phyloP scores from a whole-genome alignment of 2,329 filamentous ascomycete species.

The Alternaria metachromatica region DNA sequence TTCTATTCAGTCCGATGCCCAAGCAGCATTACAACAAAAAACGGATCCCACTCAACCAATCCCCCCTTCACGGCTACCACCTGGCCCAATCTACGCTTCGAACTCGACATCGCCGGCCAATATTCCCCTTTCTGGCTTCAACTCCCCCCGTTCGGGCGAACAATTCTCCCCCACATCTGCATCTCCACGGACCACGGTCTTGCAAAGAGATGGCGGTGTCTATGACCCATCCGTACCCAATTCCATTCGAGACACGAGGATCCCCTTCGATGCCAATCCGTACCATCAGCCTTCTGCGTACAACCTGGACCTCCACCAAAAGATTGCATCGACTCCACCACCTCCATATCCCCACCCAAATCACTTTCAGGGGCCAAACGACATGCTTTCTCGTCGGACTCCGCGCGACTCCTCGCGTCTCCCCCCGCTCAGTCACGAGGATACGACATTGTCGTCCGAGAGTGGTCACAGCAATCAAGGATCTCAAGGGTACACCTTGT shows the following conservation, averaged over 20 bases:
- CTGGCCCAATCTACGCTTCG: conserved; percentile 33
- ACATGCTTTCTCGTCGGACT: conserved; percentile 42
- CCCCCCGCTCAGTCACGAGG: conserved; percentile 48
- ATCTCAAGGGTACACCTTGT: conserved; percentile 19
- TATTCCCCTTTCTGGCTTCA: conserved; percentile 38
- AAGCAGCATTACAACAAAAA: conserved; percentile 22
- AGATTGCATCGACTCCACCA: conserved; percentile 26
- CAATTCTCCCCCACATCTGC: conserved; percentile 45
- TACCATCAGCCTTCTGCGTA: conserved; percentile 28
- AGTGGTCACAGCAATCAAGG: conserved; percentile 37
- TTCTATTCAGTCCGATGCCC: conserved; percentile 31
- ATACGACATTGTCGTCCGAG: conserved; percentile 50
- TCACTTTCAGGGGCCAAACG: conserved; percentile 33
- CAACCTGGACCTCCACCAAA: conserved; percentile 20
- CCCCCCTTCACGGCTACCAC: conserved; percentile 32
- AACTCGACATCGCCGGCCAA: conserved; percentile 45
- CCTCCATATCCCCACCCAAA: conserved; percentile 22
- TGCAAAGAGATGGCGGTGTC: conserved; percentile 32
- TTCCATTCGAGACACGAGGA: conserved; percentile 28
- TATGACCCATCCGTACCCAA: conserved; percentile 30
- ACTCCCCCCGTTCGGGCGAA: conserved; percentile 42
- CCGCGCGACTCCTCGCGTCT: conserved; percentile 37
- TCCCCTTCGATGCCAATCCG: conserved; percentile 24
- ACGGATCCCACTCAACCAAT: conserved; percentile 39
- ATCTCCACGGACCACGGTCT: conserved; percentile 40